Percentiles rank a stretch among this genome's conserved stretches.
Evolutionary conservation across 139 green algal species (phyloP).

Genomic region (Pedinophyceae sp.): DNA sequence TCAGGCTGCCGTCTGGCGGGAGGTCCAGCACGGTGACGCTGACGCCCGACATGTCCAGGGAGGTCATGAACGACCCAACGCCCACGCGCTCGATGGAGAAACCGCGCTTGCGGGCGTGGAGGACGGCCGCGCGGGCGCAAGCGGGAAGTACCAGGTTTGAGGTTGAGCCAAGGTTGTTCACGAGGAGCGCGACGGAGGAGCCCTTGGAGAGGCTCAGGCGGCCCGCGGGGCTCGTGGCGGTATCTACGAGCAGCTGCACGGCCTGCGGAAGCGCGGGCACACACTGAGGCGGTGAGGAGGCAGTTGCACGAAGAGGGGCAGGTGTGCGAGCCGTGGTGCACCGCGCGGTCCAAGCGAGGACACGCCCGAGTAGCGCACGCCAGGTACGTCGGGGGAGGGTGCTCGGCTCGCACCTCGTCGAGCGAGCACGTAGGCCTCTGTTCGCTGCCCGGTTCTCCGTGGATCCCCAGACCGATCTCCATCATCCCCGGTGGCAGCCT

Average conservation of each 20-base stretch:
- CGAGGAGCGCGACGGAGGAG: slow-evolving; percentile 33
- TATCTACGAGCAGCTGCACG: slow-evolving; percentile 4
- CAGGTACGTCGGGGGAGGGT: too few species aligned
- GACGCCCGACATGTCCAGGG: slow-evolving; percentile 58
- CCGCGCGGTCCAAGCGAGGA: not conserved
- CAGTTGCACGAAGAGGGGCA: too few species aligned
- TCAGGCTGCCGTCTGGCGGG: slow-evolving; percentile 15
- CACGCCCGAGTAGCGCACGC: too few species aligned
- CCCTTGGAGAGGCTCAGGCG: slow-evolving; percentile 11
- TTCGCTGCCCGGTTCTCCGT: slow-evolving; percentile 59
- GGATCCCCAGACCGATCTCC: slow-evolving; percentile 77
- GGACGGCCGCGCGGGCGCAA: too few species aligned
- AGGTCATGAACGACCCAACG: slow-evolving; percentile 57
- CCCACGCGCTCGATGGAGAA: slow-evolving; percentile 27
- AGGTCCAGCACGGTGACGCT: slow-evolving; percentile 22
- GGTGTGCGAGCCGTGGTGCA: too few species aligned
- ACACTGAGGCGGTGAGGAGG: not conserved
- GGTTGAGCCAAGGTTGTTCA: slow-evolving; percentile 67
- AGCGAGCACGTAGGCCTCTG: too few species aligned
- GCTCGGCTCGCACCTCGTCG: too few species aligned
- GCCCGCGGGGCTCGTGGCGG: too few species aligned
- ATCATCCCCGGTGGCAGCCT: slow-evolving; percentile 31
- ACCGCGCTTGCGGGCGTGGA: slow-evolving; percentile 2
- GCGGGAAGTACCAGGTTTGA: too few species aligned
- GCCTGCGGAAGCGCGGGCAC: not conserved